Percentiles rank a stretch among this genome's conserved stretches.
These are phyloP conservation scores for Vigna angularis DNA, from an alignment of 306 rosid genomes.

Conservation along the genomic window DNA sequence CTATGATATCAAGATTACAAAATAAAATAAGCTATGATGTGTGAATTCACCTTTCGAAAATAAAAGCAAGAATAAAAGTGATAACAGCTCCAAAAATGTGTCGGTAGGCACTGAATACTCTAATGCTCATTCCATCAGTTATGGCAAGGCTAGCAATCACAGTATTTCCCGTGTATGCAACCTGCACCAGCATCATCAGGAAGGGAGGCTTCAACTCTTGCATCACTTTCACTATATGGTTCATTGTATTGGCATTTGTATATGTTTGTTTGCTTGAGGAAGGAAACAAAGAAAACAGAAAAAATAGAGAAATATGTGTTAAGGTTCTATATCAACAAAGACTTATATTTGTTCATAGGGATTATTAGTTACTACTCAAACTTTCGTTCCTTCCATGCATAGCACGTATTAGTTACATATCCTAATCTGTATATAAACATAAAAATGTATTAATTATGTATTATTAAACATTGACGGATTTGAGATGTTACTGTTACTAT, in stretches of 20 bases:
- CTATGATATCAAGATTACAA: neutral
- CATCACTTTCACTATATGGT: neutral
- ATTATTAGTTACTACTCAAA: neutral
- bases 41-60: neutral
- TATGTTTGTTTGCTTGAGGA: neutral
- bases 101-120: neutral
- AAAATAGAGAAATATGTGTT: neutral
- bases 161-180: neutral
- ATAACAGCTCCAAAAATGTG: neutral
- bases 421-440: too few relatives aligned
- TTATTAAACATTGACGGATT: too few relatives aligned
- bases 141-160: neutral
- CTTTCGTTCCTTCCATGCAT: neutral
- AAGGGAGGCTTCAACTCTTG: neutral
- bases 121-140: constrained; percentile 13
- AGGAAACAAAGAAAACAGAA: neutral
- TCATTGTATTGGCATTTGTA: neutral
- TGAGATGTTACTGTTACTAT: too few relatives aligned
- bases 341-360: neutral
- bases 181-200: neutral
- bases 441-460: too few relatives aligned
- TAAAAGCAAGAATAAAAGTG: neutral
- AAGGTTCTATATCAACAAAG: neutral
- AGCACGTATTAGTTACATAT: too few relatives aligned
- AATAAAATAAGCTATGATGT: neutral